These are phyloP conservation scores for Trichosanthes truncata DNA, from an alignment of 306 rosid genomes.

Conservation along the genomic window DNA sequence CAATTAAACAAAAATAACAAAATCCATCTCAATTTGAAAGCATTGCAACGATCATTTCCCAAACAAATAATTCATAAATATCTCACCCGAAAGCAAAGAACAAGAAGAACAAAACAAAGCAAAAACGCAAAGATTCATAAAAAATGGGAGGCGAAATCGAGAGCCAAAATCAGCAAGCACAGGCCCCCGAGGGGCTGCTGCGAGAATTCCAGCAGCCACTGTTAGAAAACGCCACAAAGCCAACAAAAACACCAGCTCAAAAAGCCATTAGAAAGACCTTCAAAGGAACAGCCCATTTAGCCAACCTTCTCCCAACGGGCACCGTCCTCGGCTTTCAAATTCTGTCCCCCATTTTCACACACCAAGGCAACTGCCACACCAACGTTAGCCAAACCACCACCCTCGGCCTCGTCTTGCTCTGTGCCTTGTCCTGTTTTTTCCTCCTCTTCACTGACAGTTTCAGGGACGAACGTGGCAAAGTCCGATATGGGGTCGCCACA, in stretches of 20 bases:
- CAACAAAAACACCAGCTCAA: constrained; percentile 40
- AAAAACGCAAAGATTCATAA: not conserved
- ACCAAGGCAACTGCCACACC: constrained; percentile 47
- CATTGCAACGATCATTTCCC: no score
- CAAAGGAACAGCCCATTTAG: constrained; percentile 57
- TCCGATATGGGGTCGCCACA: constrained; percentile 67
- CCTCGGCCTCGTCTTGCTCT: constrained; percentile 32
- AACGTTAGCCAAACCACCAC: constrained; percentile 33
- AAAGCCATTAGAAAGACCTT: constrained; percentile 53
- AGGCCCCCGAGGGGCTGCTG: not conserved
- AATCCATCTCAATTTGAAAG: no score
- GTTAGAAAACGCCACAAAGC: constrained; percentile 22
- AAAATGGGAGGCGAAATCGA: not conserved
- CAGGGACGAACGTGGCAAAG: constrained; percentile 49
- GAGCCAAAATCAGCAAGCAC: not conserved
- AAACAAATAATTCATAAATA: not conserved
- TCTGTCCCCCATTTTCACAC: constrained; percentile 47
- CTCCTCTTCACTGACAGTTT: constrained; percentile 60
- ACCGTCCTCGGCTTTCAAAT: constrained; percentile 52
- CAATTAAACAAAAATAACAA: no score
- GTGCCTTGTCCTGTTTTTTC: constrained; percentile 43
- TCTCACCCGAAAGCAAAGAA: not conserved
- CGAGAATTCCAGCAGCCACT: constrained; percentile 25
- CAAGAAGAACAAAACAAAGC: not conserved
- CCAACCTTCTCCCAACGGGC: constrained; percentile 75